phyloP scores from a whole-genome alignment of 345 rosid species.

The Tarenaya hassleriana region DNA sequence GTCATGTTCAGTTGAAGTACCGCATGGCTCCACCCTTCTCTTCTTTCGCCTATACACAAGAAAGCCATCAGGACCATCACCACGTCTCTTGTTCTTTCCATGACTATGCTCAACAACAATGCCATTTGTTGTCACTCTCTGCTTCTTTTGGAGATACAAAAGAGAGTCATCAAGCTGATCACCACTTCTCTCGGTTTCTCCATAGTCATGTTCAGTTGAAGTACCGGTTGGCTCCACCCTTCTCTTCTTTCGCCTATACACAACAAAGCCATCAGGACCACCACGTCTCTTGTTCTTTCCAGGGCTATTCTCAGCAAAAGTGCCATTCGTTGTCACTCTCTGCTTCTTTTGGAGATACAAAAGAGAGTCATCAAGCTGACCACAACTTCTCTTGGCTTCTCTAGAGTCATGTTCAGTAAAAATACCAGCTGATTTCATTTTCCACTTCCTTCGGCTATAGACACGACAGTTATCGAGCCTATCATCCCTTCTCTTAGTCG shows the following conservation, averaged over 20 bases:
- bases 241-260: constrained; percentile 26
- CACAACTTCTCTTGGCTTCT: constrained; percentile 34
- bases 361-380: constrained; percentile 24
- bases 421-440: constrained; percentile 23
- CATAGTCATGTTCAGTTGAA: constrained; percentile 26
- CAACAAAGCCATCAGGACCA: constrained; percentile 19
- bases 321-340: too few species aligned
- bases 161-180: constrained; percentile 12
- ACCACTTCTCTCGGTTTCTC: constrained; percentile 23
- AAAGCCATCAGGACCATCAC: constrained; percentile 25
- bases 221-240: constrained; percentile 24
- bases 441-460: constrained; percentile 25
- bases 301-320: constrained; percentile 18
- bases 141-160: constrained; percentile 25
- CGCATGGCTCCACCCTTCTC: constrained; percentile 21
- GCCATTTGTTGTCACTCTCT: constrained; percentile 12
- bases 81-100: constrained; percentile 21
- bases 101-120: background rate
- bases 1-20: constrained; percentile 27
- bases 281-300: constrained; percentile 30
- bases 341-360: constrained; percentile 34
- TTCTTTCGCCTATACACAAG: constrained; percentile 46
- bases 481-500: constrained; percentile 18
- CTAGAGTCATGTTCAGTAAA: constrained; percentile 27
- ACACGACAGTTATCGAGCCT: constrained; percentile 24